Percentiles rank a stretch among this genome's conserved stretches.
phyloP scores from a whole-genome alignment of 306 rosid species.

The Vigna trinervia region DNA sequence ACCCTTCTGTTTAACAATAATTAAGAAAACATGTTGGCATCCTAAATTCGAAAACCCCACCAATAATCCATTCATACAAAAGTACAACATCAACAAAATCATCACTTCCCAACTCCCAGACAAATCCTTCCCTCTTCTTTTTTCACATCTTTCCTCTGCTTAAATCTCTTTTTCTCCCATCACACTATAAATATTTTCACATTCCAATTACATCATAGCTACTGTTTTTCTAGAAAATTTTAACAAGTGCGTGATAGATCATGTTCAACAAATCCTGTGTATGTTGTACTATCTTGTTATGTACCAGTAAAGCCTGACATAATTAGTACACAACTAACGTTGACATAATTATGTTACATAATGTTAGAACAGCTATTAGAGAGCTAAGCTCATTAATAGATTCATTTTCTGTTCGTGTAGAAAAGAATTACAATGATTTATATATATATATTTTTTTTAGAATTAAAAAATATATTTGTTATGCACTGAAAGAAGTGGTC shows the following conservation, averaged over 20 bases:
- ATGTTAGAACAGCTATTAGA: neutral
- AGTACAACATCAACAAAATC: constrained; percentile 32
- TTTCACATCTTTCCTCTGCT: neutral
- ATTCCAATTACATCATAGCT: neutral
- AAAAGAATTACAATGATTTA: neutral
- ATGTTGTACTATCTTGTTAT: neutral
- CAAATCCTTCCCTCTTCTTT: neutral
- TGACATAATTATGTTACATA: neutral
- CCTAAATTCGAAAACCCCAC: constrained; percentile 50
- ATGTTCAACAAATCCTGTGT: neutral
- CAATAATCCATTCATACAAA: constrained; percentile 34
- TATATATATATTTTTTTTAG: no score
- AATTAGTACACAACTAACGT: neutral
- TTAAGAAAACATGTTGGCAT: constrained; percentile 50
- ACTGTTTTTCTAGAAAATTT: neutral
- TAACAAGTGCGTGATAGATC: neutral
- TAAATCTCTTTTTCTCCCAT: no score
- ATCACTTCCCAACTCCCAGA: constrained; percentile 38
- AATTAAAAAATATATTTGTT: neutral
- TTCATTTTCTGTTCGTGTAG: neutral
- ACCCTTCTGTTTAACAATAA: constrained; percentile 52
- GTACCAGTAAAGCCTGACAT: neutral
- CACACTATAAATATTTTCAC: neutral
- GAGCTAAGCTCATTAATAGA: neutral
- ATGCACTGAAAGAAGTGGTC: neutral